Base-by-base conservation (phyloP, 768 basidiomycete species). In the Xerocomus potaroensis region DNA sequence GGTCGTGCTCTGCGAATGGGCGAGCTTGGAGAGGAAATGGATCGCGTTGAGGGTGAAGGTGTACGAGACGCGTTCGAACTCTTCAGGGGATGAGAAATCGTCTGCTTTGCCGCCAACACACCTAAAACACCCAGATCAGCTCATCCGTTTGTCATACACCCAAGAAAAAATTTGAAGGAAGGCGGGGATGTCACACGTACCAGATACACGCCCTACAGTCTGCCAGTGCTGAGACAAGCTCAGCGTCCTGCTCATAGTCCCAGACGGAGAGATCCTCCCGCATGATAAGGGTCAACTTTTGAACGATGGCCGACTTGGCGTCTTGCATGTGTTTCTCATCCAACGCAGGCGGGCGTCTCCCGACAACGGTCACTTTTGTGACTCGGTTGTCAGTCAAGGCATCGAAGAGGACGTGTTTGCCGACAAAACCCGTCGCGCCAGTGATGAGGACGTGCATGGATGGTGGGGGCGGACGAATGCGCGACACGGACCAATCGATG, bases 151-250 rank as follows among this genome's bases (percentile, higher is more conserved):
- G 18, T 14, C 19, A n/a, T 8, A 16, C 37, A 24, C 15, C 3
- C 8, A 19, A n/a, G 14, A 8, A 23, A 2, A 11, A 1, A 19
- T 14, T 14, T 26, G 23, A 31, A 19, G 12, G 23, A 12, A 23
- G 4, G 30, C 12, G 14, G 22, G 26, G 23, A 38, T 3, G 11
- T 16, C 26, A 5, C 24, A 14, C 51, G 5, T 45, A 63, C 58
- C 61, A 63, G 42, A 62, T 54, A 27, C 61, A 63, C 5, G 61
- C 56, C 29, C 26, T 58, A 34, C 58, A 62, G 33, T 58, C 55
- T 4, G 30, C 48, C 14, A 63, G 53, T 2, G 45, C 56, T 4
- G 55, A 50, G 26, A 63, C 56, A 11, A 63, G 51, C 35, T 58
- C 51, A 0, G 51, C 41, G 29, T 62, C 61, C n/a, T n/a, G 31